Evolutionary conservation across 306 rosid genomes (phyloP).

Genomic region (Gillenia trifoliata): DNA sequence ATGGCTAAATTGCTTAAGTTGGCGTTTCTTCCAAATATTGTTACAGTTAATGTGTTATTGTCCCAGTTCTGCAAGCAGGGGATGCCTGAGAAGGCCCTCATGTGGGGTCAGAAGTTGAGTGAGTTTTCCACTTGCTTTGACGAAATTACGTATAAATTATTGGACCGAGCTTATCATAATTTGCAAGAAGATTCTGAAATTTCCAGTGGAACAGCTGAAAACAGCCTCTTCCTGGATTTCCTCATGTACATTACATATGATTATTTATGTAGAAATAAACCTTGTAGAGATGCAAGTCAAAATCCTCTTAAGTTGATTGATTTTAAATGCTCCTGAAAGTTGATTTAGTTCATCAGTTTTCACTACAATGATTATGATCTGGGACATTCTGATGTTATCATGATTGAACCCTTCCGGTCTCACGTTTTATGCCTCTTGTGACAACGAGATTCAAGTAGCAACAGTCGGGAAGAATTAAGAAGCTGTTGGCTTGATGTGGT

Average conservation of each 20-base stretch:
- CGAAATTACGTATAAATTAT: slow-evolving; percentile 42
- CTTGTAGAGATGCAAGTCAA: slow-evolving; percentile 25
- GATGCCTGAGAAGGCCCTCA: slow-evolving; percentile 65
- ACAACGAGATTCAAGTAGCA: neutral
- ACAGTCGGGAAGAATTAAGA: neutral
- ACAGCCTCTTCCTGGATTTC: slow-evolving; percentile 64
- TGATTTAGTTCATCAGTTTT: slow-evolving; percentile 15
- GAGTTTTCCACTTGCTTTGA: slow-evolving; percentile 50
- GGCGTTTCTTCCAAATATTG: slow-evolving; percentile 59
- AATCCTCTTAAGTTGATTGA: slow-evolving; percentile 29
- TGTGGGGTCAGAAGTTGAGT: slow-evolving; percentile 69
- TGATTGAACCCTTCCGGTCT: neutral
- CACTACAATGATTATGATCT: neutral
- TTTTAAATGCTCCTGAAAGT: slow-evolving; percentile 28
- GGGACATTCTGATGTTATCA: neutral
- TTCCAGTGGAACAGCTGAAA: slow-evolving; percentile 36
- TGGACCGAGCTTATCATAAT: slow-evolving; percentile 41
- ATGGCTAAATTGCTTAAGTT: slow-evolving; percentile 73
- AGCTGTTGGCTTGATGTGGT: neutral
- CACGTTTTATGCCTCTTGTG: slow-evolving; percentile 3
- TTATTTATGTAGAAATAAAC: slow-evolving; percentile 43
- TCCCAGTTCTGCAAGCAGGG: slow-evolving; percentile 76
- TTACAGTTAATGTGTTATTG: slow-evolving; percentile 53
- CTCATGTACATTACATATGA: slow-evolving; percentile 71
- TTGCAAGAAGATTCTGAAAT: slow-evolving; percentile 34